Conservation (phyloP, 352 stramenopile species). For the Thraustochytrium aureum region DNA sequence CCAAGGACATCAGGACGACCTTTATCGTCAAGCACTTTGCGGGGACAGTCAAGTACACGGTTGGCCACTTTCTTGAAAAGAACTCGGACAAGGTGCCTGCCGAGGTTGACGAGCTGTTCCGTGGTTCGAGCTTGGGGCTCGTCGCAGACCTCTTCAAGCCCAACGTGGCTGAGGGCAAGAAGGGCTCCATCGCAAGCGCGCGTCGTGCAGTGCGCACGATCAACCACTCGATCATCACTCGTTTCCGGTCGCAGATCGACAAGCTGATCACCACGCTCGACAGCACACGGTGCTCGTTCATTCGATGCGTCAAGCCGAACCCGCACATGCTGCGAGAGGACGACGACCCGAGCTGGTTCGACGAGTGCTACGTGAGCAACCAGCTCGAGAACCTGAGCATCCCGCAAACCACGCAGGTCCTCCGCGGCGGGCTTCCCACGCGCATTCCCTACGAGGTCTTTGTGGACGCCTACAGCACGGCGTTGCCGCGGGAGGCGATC, state of each 20-base stretch:
- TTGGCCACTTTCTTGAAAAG: slow-evolving; percentile 83
- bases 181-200: slow-evolving; percentile 58
- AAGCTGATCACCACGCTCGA: slow-evolving; percentile 76
- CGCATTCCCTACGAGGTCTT: slow-evolving; percentile 34
- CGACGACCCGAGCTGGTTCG: slow-evolving; percentile 30
- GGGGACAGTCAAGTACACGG: slow-evolving; percentile 79
- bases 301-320: slow-evolving; percentile 53
- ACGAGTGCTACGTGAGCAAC: slow-evolving; percentile 28
- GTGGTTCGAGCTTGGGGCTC: slow-evolving; percentile 68
- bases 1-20: slow-evolving; percentile 79
- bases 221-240: slow-evolving; percentile 67
- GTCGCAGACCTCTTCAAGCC: slow-evolving; percentile 69
- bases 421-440: slow-evolving; percentile 33
- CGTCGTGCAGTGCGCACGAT: slow-evolving; percentile 5
- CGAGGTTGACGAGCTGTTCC: slow-evolving; percentile 77
- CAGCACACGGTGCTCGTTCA: slow-evolving; percentile 71
- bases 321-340: slow-evolving; percentile 35
- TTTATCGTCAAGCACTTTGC: slow-evolving; percentile 85
- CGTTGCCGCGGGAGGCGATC: slow-evolving; percentile 2
- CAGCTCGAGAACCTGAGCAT: slow-evolving; percentile 53
- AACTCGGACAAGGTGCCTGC: slow-evolving; percentile 81
- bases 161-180: slow-evolving; percentile 59
- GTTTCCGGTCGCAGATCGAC: slow-evolving; percentile 79
- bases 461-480: background rate
- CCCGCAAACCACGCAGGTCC: slow-evolving; percentile 46